Evolutionary conservation across 2,329 filamentous ascomycete species (phyloP), one percentile per base, ranked within the genome.

Genomic region (Chaetothyriales sp.): DNA sequence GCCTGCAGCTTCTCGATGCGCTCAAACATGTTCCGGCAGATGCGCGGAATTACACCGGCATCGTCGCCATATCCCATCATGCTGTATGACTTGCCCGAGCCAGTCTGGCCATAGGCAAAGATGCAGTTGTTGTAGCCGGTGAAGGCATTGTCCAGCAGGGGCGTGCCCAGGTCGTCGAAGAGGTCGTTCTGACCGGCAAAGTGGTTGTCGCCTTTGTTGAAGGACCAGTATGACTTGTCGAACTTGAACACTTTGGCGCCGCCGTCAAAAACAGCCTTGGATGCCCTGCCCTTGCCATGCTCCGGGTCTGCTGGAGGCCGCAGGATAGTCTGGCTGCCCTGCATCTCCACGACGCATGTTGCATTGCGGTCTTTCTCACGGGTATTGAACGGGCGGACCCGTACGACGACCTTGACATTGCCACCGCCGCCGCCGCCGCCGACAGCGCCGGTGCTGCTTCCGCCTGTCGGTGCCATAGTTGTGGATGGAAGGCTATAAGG

Each of bases 41-140:
- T 98, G 62, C 81, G 85, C 45, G 93, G 92, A 55, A 96, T 96
- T 57, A 98, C 92, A 66, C 92, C 92, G 52, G 88, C 79, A 64
- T 98, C 90, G 62, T 90, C 84, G 49, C 92, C 92, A 69, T 96
- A 98, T 47, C 92, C 92, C 92, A 98, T 98, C 90, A 98, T 98
- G 28, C 89, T 95, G 68, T 98, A 98, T 15, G 88, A 95, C 71
- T 98, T 98, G 69, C 92, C 92, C 1, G 92, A 96, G 59, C 92
- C 92, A 1, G 92, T 98, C 72, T 98, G 92, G 18, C 92, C 92
- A 65, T 98, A 98, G 12, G 92, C 92, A 66, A 98, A 98, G 64
- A 98, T 98, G 75, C 92, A 98, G 68, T 96, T 98, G 74, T 98
- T 96, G 73, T 96, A 98, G 44, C 92, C 92, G 63, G 90, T 81